Evolutionary conservation across 306 rosid species (phyloP), one percentile per base, ranked within the genome.

Genomic region (Rosa rugosa): DNA sequence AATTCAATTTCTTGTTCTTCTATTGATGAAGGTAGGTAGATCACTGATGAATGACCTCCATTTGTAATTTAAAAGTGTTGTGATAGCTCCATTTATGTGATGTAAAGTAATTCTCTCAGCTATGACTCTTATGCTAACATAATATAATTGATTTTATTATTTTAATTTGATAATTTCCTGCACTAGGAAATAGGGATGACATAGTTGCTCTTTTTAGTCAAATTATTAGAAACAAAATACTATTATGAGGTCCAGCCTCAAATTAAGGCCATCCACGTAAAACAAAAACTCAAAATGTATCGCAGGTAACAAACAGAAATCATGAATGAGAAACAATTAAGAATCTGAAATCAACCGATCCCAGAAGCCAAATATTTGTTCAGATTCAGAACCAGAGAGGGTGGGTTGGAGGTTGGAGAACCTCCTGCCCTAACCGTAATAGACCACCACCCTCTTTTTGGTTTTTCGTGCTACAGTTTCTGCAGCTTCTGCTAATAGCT

Each of bases 1-100:
- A 94, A 94, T 75, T 90, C 94, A 57, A 90, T 92, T 1, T 92
- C 97, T 41, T 45, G 80, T 80, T 94, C 98, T 74, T 94, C 98
- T 25, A 77, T 89, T 69, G 91, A 85, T 17, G 94, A 90, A 84
- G 97, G 94, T 47, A 84, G 97, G 93, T 47, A 85, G 94, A 86
- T 89, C 76, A 85, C 49, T 46, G n/a, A 31, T 45, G 5, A 38
- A 20, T 16, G 4, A 62, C 14, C 71, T 45, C 20, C 62, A 44
- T 63, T 42, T 75, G 79, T 75, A 18, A 46, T 46, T 31, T 20
- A 27, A 7, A 23, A 8, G 41, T 27, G 71, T 34, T 31, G 38
- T 10, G 22, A 25, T 60, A 25, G 34, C 46, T 10, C 44, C 42
- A 75, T 17, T 20, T 75, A 63, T 46, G 5, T 75, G 47, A 16